Conservation (phyloP, 1,284 basidiomycete genomes). For the Lignosus rhinocerotis region DNA sequence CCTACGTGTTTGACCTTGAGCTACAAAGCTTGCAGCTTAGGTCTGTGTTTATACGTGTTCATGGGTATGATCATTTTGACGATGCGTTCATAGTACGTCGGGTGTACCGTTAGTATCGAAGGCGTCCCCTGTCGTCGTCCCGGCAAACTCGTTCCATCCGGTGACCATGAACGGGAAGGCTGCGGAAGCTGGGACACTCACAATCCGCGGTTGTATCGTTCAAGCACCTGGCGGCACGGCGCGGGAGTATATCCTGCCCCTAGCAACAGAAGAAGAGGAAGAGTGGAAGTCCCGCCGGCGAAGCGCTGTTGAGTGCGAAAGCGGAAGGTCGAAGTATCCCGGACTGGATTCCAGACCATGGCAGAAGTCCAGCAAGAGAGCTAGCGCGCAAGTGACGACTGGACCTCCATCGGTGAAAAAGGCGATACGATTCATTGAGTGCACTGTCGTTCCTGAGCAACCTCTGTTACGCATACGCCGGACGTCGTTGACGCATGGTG, state of each 20-base stretch:
- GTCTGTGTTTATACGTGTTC: slow-evolving; percentile 41
- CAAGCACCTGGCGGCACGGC: slow-evolving; percentile 74
- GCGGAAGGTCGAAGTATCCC: slow-evolving; percentile 66
- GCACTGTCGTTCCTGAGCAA: slow-evolving; percentile 81
- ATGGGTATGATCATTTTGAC: not conserved
- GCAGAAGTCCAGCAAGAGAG: slow-evolving; percentile 47
- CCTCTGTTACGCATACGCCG: slow-evolving; percentile 84
- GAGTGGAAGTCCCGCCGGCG: slow-evolving; percentile 57
- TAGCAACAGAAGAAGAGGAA: slow-evolving; percentile 74
- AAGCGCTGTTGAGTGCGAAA: slow-evolving; percentile 62
- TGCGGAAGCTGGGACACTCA: slow-evolving; percentile 63
- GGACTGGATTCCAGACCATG: slow-evolving; percentile 70
- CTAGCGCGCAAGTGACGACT: slow-evolving; percentile 31
- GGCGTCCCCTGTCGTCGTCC: slow-evolving; percentile 60
- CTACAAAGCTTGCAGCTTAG: slow-evolving; percentile 80
- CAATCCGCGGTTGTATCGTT: slow-evolving; percentile 76
- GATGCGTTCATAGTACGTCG: slow-evolving; percentile 59
- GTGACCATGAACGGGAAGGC: slow-evolving; percentile 75
- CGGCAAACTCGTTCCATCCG: slow-evolving; percentile 74
- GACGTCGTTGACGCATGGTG: slow-evolving; percentile 87
- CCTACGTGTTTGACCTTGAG: slow-evolving; percentile 89
- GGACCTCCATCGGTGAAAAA: slow-evolving; percentile 32
- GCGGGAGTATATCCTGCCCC: slow-evolving; percentile 76
- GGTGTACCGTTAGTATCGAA: slow-evolving; percentile 77
- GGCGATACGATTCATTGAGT: slow-evolving; percentile 61